Evolutionary conservation across 495 filamentous ascomycete genomes (phyloP).

Genomic region (Hypomontagnella monticulosa): DNA sequence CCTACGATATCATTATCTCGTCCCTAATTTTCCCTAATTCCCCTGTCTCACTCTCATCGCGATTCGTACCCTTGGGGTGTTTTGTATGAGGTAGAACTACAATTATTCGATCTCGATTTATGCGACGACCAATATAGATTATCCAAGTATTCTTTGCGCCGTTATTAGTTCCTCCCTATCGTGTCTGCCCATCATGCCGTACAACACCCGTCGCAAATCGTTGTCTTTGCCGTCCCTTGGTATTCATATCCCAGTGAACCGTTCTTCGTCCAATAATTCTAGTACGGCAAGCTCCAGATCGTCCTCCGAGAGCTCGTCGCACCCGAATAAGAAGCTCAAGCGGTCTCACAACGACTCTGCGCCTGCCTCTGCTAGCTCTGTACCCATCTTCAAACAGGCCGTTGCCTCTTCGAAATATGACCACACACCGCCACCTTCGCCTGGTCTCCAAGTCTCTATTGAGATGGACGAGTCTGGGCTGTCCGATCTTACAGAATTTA

Average conservation of each 20-base stretch:
- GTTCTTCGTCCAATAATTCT: conserved; percentile 40
- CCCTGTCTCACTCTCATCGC: conserved; percentile 31
- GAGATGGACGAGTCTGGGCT: conserved; percentile 53
- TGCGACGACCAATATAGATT: conserved; percentile 41
- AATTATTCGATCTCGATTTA: conserved; percentile 38
- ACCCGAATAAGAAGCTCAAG: conserved; percentile 85
- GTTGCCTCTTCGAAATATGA: conserved; percentile 60
- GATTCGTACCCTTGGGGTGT: conserved; percentile 21
- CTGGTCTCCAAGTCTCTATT: conserved; percentile 58
- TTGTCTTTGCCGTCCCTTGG: conserved; percentile 92
- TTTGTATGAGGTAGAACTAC: conserved; percentile 32
- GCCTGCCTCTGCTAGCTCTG: conserved; percentile 59
- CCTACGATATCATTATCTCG: conserved; percentile 22
- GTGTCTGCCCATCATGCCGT: conserved; percentile 73
- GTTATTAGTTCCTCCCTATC: conserved; percentile 32
- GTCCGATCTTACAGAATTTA: conserved; percentile 46
- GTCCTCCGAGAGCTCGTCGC: conserved; percentile 63
- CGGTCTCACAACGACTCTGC: conserved; percentile 61
- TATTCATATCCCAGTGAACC: conserved; percentile 79
- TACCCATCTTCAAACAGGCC: conserved; percentile 47
- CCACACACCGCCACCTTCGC: conserved; percentile 89
- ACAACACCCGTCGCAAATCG: conserved; percentile 98
- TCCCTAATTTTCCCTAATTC: conserved; percentile 22
- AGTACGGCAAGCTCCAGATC: conserved; percentile 49
- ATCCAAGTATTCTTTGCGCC: conserved; percentile 38